Conservation (phyloP, 2,329 filamentous ascomycete species). For the Fusarium sp. region DNA sequence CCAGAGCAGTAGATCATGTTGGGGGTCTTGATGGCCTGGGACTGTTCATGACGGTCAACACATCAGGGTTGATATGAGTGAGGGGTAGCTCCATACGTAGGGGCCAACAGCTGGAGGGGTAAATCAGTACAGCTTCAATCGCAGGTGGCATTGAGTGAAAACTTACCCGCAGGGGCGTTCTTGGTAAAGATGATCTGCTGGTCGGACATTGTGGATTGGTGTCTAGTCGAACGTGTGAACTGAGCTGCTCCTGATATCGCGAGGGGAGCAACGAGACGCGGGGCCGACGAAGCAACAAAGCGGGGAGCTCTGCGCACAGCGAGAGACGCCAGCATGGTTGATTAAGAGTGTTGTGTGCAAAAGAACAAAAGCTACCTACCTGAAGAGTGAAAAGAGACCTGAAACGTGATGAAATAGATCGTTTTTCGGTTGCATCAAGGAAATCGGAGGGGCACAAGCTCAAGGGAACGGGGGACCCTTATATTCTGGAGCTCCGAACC, state of each 20-base stretch:
- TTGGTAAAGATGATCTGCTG: conserved; percentile 70
- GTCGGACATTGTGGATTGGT: conserved; percentile 62
- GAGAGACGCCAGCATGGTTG: conserved; percentile 41
- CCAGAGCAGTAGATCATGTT: conserved; percentile 78
- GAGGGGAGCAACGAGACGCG: conserved; percentile 17
- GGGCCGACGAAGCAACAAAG: conserved; percentile 34
- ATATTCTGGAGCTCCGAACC: conserved; percentile 33
- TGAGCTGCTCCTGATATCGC: conserved; percentile 34
- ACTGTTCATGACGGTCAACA: conserved; percentile 58
- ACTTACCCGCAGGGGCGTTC: conserved; percentile 72
- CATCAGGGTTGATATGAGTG: conserved; percentile 13
- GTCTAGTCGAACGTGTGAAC: conserved; percentile 53
- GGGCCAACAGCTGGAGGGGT: conserved; percentile 69
- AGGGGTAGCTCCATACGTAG: conserved; percentile 66
- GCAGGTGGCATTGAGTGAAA: neutral
- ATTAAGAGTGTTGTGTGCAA: conserved; percentile 14
- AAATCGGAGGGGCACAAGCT: conserved; percentile 20
- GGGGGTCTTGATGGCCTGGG: conserved; percentile 77
- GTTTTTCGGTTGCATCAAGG: conserved; percentile 13
- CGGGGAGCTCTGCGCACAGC: conserved; percentile 44
- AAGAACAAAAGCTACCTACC: conserved; percentile 34
- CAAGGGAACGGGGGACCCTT: conserved; percentile 8
- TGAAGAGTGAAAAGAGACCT: conserved; percentile 16
- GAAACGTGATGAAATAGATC: conserved; percentile 14
- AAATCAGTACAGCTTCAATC: conserved; percentile 20